These are phyloP conservation scores for Neurospora sp. DNA, from an alignment of 495 filamentous ascomycete genomes.

Conservation along the genomic window DNA sequence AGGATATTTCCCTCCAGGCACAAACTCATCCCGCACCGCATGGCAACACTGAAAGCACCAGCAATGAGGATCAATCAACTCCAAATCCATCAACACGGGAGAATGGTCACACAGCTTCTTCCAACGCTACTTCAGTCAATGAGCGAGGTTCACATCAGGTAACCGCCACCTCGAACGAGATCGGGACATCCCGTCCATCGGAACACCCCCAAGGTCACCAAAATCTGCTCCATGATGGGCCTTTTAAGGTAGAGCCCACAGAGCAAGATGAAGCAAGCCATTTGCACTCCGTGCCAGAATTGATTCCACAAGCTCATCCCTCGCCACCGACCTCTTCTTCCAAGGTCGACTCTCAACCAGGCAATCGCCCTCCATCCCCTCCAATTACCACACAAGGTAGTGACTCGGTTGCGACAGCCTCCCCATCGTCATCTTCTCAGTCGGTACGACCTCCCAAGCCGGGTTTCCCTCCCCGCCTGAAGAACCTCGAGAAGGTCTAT, in stretches of 20 bases:
- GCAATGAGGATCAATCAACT: not conserved
- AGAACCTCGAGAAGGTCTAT: slow-evolving; percentile 14
- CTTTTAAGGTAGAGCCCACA: not conserved
- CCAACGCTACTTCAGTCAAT: not conserved
- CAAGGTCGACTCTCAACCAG: not conserved
- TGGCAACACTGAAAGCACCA: not conserved
- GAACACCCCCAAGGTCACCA: not conserved
- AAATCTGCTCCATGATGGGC: not conserved
- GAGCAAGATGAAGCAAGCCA: not conserved
- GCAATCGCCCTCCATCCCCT: not conserved
- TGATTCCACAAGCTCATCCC: not conserved
- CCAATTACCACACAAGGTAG: not conserved
- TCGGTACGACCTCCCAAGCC: not conserved
- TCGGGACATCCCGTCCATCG: not conserved
- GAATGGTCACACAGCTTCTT: not conserved
- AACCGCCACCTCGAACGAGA: not conserved
- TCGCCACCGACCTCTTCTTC: not conserved
- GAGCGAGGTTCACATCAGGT: not conserved
- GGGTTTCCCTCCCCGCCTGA: slow-evolving; percentile 8
- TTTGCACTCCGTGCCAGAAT: not conserved
- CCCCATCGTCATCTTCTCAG: not conserved
- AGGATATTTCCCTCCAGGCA: not conserved
- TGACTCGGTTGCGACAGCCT: not conserved
- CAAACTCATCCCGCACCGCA: not conserved
- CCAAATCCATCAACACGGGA: not conserved